Evolutionary conservation across 768 basidiomycete species (phyloP).

Genomic region (Exidia glandulosa): DNA sequence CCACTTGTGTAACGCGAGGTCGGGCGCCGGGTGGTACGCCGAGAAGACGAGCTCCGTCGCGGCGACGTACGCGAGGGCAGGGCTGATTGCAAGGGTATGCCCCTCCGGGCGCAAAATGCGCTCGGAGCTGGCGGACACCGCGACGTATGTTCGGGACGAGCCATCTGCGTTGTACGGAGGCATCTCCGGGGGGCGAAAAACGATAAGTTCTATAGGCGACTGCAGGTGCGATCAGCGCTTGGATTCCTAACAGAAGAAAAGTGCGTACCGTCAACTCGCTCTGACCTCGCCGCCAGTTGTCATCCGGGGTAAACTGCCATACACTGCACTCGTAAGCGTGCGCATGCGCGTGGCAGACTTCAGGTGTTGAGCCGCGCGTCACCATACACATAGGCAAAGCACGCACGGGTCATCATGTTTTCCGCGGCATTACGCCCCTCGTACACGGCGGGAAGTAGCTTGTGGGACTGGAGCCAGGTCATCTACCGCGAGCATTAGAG

Average conservation of each 20-base stretch:
- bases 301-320: not conserved
- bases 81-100: too few species aligned
- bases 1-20: too few species aligned
- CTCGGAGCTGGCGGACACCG: not conserved
- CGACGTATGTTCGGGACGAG: not conserved
- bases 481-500: too few species aligned
- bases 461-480: not conserved
- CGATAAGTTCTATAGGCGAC: not conserved
- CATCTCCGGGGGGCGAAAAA: not conserved
- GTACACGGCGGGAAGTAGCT: not conserved
- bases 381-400: not conserved
- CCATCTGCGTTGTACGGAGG: not conserved
- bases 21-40: too few species aligned
- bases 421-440: not conserved
- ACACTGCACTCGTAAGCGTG: not conserved
- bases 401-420: not conserved
- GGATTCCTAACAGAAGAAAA: too few species aligned
- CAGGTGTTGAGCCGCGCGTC: not conserved
- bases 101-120: not conserved
- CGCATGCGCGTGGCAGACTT: not conserved
- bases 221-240: too few species aligned
- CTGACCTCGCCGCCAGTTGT: not conserved
- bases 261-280: too few species aligned
- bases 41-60: too few species aligned
- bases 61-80: too few species aligned